phyloP scores from a whole-genome alignment of 306 rosid species.

The Trifolium dubium region DNA sequence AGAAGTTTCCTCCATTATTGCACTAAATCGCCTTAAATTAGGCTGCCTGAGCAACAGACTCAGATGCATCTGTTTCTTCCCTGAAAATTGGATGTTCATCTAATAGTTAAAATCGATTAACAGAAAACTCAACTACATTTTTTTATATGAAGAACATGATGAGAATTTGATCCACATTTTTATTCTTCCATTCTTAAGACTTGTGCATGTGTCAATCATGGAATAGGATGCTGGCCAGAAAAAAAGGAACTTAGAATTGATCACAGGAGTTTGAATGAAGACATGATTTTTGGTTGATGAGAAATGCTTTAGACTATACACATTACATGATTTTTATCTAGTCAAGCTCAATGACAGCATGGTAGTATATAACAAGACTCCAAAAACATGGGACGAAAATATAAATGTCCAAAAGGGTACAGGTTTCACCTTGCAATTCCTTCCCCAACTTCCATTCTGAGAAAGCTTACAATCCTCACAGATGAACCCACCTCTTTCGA shows the following conservation, averaged over 20 bases:
- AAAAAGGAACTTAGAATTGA: conserved; percentile 1
- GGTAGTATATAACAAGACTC: not conserved
- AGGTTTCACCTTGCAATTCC: conserved; percentile 76
- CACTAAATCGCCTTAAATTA: conserved; percentile 43
- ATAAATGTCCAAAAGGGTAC: conserved; percentile 6
- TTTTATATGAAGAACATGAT: not conserved
- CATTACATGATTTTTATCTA: conserved; percentile 5
- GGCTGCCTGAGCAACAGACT: conserved; percentile 72
- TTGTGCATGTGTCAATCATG: not conserved
- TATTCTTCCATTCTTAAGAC: conserved; percentile 6
- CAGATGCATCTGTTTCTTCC: conserved; percentile 67
- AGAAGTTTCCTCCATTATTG: conserved; percentile 32
- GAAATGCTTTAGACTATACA: conserved; percentile 1
- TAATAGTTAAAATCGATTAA: conserved; percentile 28
- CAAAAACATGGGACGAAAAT: conserved; percentile 20
- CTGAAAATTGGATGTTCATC: conserved; percentile 53
- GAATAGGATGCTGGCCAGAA: conserved; percentile 3
- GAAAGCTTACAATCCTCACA: conserved; percentile 78
- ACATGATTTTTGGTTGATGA: not conserved
- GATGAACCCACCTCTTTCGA: conserved; percentile 86
- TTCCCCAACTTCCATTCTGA: conserved; percentile 93
- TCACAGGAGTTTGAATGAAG: not conserved
- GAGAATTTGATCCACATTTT: conserved; percentile 35
- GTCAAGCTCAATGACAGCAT: conserved; percentile 14
- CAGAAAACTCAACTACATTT: conserved; percentile 19